Conservation (phyloP, 768 basidiomycete species). For the Leucosporidium creatinivorum region DNA sequence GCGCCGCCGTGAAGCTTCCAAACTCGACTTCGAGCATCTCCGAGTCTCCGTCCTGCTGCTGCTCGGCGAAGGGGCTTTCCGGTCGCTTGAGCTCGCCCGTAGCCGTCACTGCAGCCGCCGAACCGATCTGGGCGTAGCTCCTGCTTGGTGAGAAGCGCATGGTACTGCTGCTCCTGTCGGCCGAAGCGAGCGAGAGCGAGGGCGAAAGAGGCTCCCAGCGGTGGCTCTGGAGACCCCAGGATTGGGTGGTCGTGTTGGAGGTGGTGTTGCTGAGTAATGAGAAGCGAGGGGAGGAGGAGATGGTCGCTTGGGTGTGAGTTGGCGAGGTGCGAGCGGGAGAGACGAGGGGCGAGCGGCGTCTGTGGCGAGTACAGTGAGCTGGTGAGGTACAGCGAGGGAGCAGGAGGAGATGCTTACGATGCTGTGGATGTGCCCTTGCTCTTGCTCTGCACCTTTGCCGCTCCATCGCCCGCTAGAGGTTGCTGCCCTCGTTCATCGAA, state of each 20-base stretch:
- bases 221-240: not conserved
- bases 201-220: slow-evolving; percentile 20
- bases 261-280: not conserved
- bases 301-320: too few relatives aligned
- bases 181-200: not conserved
- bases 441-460: not conserved
- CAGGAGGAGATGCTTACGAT: not conserved
- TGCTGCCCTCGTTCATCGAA: not conserved
- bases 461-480: too few relatives aligned
- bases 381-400: not conserved
- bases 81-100: not conserved
- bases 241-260: not conserved
- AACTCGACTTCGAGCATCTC: not conserved
- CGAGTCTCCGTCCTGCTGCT: not conserved
- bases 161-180: not conserved
- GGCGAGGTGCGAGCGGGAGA: not conserved
- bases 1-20: not conserved
- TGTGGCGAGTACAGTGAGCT: not conserved
- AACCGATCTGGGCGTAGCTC: not conserved
- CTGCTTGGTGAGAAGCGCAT: slow-evolving; percentile 1
- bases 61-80: not conserved
- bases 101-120: not conserved
- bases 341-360: not conserved
- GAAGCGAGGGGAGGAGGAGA: too few relatives aligned
- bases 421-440: not conserved